Percentiles rank a stretch among this genome's conserved stretches.
Evolutionary conservation across 371 early-diverging fungal species (phyloP).

Genomic region (Saksenaea oblongispora): DNA sequence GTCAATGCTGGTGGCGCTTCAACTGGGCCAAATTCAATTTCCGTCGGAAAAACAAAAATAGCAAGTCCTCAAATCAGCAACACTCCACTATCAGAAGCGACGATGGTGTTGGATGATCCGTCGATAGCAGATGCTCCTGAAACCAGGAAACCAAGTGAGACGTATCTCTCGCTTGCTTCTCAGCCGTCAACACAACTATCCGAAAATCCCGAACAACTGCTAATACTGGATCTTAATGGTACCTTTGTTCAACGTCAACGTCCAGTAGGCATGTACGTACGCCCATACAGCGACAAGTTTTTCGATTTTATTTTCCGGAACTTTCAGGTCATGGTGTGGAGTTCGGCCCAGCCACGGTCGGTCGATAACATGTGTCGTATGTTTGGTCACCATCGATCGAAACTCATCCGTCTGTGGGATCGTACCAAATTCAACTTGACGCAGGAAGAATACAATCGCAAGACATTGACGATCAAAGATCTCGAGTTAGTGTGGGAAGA

Average conservation of each 20-base stretch:
- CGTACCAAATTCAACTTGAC: constrained; percentile 59
- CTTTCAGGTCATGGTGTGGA: constrained; percentile 81
- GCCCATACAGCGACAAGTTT: constrained; percentile 61
- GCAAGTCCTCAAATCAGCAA: no score
- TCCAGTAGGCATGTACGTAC: constrained; percentile 38
- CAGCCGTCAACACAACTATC: background rate
- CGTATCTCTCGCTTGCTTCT: background rate
- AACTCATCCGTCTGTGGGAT: constrained; percentile 61
- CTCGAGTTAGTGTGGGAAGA: constrained; percentile 54
- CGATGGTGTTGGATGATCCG: background rate
- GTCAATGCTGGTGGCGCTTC: no score
- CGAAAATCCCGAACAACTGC: constrained; percentile 27
- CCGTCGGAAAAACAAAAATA: no score
- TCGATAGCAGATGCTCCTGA: background rate
- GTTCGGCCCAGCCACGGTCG: constrained; percentile 66
- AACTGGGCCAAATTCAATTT: no score
- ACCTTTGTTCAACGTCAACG: constrained; percentile 57
- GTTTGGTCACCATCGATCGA: constrained; percentile 42
- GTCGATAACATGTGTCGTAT: constrained; percentile 59
- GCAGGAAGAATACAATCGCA: constrained; percentile 43
- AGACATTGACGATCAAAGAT: constrained; percentile 65
- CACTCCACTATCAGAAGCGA: no score
- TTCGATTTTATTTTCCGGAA: constrained; percentile 60
- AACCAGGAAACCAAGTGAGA: background rate
- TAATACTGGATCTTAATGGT: constrained; percentile 79